Evolutionary conservation across 768 basidiomycete genomes (phyloP).

Genomic region (Boletus pseudo-olivaceus): DNA sequence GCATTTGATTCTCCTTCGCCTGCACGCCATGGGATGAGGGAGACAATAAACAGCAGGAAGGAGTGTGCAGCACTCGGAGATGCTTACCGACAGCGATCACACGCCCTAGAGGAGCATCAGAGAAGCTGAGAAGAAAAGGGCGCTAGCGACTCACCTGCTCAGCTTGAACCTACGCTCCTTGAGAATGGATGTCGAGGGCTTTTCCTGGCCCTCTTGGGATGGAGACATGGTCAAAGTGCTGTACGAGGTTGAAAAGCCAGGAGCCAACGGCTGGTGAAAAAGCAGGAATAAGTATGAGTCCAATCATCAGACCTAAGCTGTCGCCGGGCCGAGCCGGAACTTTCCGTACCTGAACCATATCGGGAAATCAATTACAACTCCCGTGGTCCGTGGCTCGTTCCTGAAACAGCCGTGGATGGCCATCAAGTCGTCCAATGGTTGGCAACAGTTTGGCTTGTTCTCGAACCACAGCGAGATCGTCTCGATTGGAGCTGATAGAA

Average conservation of each 20-base stretch:
- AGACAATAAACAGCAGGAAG: not conserved
- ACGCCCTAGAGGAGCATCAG: conserved; percentile 53
- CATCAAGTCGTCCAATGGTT: conserved; percentile 5
- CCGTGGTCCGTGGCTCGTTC: conserved; percentile 15
- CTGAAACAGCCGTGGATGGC: conserved; percentile 27
- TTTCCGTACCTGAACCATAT: conserved; percentile 25
- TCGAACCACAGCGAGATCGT: conserved; percentile 20
- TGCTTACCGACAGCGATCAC: conserved; percentile 86
- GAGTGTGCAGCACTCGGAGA: not conserved
- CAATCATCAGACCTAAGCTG: conserved; percentile 10
- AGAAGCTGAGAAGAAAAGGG: not conserved
- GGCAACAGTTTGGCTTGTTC: conserved; percentile 10
- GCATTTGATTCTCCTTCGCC: conserved; percentile 81
- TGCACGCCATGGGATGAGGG: conserved; percentile 23
- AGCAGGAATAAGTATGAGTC: conserved; percentile 27
- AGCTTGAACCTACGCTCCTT: conserved; percentile 87
- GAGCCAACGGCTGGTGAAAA: conserved; percentile 1
- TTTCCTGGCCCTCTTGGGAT: conserved; percentile 39
- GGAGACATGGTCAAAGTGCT: conserved; percentile 25
- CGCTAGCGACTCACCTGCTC: conserved; percentile 55
- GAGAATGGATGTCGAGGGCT: conserved; percentile 47
- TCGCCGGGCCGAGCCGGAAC: conserved; percentile 29
- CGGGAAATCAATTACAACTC: conserved; percentile 20
- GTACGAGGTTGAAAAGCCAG: conserved; percentile 10
- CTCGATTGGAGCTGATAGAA: conserved; percentile 25